Base-by-base conservation (phyloP, 2,329 filamentous ascomycete genomes). In the Alternaria atra region DNA sequence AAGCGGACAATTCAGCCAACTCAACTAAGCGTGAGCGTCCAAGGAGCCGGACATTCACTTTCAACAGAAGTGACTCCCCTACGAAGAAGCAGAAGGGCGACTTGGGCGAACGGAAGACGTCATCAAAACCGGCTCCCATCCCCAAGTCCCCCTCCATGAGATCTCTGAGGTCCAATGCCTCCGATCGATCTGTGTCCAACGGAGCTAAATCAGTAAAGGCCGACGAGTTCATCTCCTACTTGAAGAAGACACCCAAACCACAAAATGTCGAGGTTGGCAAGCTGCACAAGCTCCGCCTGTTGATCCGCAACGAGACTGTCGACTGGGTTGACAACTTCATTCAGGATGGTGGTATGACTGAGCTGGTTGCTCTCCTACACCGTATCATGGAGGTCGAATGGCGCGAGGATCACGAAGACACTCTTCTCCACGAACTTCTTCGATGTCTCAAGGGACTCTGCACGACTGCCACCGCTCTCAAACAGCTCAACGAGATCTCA, bases 391-490 rank as follows among this genome's bases (percentile, higher is more conserved):
- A 91, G 52, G 90, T 99, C 34, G 95, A 98, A 78, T 99, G 95
- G 94, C 92, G 94, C 73, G 95, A 97, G 84, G 95, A 98, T 72
- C 94, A 98, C 73, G 95, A 98, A 80, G 95, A 98, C 75, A 90
- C 90, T 9, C 85, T 99, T 37, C 86, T 99, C 6, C 94, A 98
- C 73, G 95, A 99, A 80, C 90, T 93, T 30, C 84, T 99, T 51
- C 86, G 97, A 43, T 98, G 95, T 73, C 85, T 99, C 66, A 99
- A 99, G 80, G 95, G 92, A 0, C 85, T 98, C 3, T 97, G 93
- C 75, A 99, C 95, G 1, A 97, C 94, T 2, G 93, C 92, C 15
- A 85, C 92, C 35, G 95, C 93, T 1, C 84, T 97, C 71, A 87
- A 91, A 67, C 91, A 94, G 73, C 86, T 99, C 7, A 87, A 91